Evolutionary conservation across 192 early-diverging fungal genomes (phyloP).

Genomic region (Backusella mclennaniae): DNA sequence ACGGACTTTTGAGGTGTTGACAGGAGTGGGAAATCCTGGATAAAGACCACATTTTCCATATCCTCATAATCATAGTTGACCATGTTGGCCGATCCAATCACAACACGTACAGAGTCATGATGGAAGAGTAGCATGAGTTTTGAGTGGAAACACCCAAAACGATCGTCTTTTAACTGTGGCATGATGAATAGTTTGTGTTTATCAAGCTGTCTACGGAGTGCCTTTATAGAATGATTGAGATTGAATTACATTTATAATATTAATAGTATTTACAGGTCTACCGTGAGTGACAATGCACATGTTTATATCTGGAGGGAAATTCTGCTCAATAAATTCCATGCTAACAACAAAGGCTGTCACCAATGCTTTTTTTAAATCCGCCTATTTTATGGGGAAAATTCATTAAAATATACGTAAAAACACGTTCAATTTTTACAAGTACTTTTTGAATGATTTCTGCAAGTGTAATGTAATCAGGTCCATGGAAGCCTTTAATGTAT

Average conservation of each 20-base stretch:
- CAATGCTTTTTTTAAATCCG: constrained; percentile 46
- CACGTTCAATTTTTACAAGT: background rate
- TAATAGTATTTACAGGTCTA: constrained; percentile 25
- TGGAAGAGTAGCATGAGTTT: constrained; percentile 68
- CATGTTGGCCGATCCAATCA: constrained; percentile 60
- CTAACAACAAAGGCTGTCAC: constrained; percentile 55
- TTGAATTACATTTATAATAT: background rate
- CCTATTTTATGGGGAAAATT: background rate
- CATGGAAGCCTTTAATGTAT: constrained; percentile 24
- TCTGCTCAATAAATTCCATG: constrained; percentile 45
- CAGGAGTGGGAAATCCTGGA: constrained; percentile 57
- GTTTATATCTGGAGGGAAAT: constrained; percentile 42
- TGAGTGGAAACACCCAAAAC: constrained; percentile 56
- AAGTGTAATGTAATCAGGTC: constrained; percentile 33
- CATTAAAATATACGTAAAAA: background rate
- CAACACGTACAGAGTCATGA: constrained; percentile 51
- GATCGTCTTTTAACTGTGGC: constrained; percentile 43
- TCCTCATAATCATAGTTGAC: constrained; percentile 57
- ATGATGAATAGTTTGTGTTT: constrained; percentile 40
- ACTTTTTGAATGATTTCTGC: constrained; percentile 42
- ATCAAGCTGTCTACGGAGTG: constrained; percentile 27
- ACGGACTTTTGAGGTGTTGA: background rate
- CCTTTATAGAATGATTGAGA: constrained; percentile 19
- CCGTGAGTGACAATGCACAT: constrained; percentile 45
- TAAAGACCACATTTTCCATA: constrained; percentile 61